phyloP scores from a whole-genome alignment of 2,329 filamentous ascomycete genomes.

The Aspergillus terreus region DNA sequence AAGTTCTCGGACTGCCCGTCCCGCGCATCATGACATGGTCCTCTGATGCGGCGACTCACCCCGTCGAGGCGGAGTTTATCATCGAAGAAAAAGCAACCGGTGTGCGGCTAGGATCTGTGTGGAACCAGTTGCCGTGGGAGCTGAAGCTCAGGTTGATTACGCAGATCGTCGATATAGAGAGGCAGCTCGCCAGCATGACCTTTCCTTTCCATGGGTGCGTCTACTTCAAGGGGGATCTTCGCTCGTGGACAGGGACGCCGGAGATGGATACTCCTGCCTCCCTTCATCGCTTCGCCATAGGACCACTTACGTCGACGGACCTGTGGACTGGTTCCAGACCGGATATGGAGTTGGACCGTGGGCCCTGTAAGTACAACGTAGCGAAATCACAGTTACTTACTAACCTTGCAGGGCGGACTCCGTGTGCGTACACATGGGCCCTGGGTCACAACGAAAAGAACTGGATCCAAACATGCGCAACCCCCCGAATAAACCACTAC shows the following conservation, averaged over 20 bases:
- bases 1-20: slow-evolving; percentile 15
- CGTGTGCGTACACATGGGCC: slow-evolving; percentile 19
- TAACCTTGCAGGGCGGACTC: slow-evolving; percentile 12
- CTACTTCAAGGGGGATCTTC: slow-evolving; percentile 24
- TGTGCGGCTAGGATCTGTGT: slow-evolving; percentile 25
- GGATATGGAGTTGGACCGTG: slow-evolving; percentile 25
- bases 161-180: slow-evolving; percentile 25
- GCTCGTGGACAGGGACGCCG: slow-evolving; percentile 9
- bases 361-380: slow-evolving; percentile 22
- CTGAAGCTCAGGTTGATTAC: slow-evolving; percentile 20
- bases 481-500: slow-evolving; percentile 25
- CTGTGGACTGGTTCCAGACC: slow-evolving; percentile 18
- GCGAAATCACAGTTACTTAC: no score
- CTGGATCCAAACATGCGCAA: slow-evolving; percentile 21
- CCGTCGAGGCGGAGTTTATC: slow-evolving; percentile 23
- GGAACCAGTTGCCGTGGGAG: slow-evolving; percentile 23
- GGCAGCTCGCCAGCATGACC: slow-evolving; percentile 5
- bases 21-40: slow-evolving; percentile 19
- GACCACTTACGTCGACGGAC: slow-evolving; percentile 19
- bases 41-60: slow-evolving; percentile 11
- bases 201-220: slow-evolving; percentile 18
- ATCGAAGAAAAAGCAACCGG: slow-evolving; percentile 29
- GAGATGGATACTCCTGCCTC: slow-evolving; percentile 1
- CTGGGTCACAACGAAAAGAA: slow-evolving; percentile 24
- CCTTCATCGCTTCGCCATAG: slow-evolving; percentile 18